Conservation (phyloP, 1,284 basidiomycete species). For the Rhodotorula sp. region DNA sequence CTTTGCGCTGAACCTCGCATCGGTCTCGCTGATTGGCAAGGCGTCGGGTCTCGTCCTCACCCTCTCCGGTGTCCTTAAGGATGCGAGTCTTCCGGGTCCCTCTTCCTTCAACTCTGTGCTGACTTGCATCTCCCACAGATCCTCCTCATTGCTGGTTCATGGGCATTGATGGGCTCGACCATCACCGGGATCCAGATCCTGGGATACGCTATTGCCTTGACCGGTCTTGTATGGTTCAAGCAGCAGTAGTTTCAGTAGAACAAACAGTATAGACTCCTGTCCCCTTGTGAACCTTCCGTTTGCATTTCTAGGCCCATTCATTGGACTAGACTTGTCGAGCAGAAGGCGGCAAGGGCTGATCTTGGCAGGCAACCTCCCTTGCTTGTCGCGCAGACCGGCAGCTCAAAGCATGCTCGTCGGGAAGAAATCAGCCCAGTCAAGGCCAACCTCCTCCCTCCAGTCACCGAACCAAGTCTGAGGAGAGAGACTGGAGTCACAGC, state of each 20-base stretch:
- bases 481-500: no score
- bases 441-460: no score
- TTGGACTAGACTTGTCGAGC: no score
- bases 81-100: neutral
- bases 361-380: no score
- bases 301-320: no score
- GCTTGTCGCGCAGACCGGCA: no score
- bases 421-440: no score
- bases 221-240: constrained; percentile 29
- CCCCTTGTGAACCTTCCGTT: no score
- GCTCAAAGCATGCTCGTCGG: no score
- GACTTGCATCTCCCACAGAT: constrained; percentile 67
- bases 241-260: constrained; percentile 10
- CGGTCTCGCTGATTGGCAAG: constrained; percentile 89
- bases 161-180: constrained; percentile 72
- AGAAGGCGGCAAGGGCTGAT: no score
- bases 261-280: constrained; percentile 46
- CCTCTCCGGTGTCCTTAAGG: constrained; percentile 79
- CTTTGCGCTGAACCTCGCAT: constrained; percentile 87
- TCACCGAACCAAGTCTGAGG: no score
- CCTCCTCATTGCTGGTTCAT: constrained; percentile 84
- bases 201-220: constrained; percentile 55
- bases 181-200: constrained; percentile 83
- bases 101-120: neutral
- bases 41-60: constrained; percentile 86